Evolutionary conservation across 139 green algal genomes (phyloP), one percentile per base, ranked within the genome.

Genomic region (Dunaliella sp.): DNA sequence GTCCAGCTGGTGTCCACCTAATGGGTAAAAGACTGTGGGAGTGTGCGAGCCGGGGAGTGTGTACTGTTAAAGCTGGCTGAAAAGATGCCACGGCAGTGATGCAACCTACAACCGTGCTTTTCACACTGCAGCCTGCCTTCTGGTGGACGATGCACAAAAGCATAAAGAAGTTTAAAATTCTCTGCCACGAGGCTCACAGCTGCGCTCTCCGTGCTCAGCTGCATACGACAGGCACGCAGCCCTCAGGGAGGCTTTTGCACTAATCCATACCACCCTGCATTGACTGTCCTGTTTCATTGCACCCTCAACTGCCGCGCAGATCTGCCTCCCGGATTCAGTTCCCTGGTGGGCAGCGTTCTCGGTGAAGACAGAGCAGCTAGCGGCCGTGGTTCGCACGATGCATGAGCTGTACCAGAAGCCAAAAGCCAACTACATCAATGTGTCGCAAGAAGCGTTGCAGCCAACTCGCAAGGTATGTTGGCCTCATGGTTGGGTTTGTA

Each of bases 321-420:
- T 95, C 0, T 65, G 91, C 1, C 81, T 98, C 57, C 95, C 96
- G 2, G 92, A 96, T 83, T 35, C 87, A 1, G 94, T 93, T 1
- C 90, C 93, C 22, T 98, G 96, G 96, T 98, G 93, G 92, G 83
- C 91, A 37, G 78, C 95, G 1, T 97, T 97, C 86, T 91, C 90
- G 76, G 95, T 95, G 25, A 38, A 73, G 1, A 88, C 90, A 28
- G 84, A 87, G 0, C 76, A 97, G 33, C 80, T 98, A 31, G 86
- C 91, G 3, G 92, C 94, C 32, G 93, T 98, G 7, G 91, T 88
- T 0, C 31, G 84, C 3, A 75, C 82, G 3, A 79, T 97, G 33
- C 80, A 90, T 32, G 85, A 89, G 48, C 90, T 98, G 31, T 95
- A 96, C 84, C 28, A 82, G 16, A 36, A 88, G 37, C 87, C 89